A percentile compares a stretch with the other conserved stretches of the same genome.
phyloP scores from a whole-genome alignment of 176 grass and related monocot genomes.

The Chloris gayana region DNA sequence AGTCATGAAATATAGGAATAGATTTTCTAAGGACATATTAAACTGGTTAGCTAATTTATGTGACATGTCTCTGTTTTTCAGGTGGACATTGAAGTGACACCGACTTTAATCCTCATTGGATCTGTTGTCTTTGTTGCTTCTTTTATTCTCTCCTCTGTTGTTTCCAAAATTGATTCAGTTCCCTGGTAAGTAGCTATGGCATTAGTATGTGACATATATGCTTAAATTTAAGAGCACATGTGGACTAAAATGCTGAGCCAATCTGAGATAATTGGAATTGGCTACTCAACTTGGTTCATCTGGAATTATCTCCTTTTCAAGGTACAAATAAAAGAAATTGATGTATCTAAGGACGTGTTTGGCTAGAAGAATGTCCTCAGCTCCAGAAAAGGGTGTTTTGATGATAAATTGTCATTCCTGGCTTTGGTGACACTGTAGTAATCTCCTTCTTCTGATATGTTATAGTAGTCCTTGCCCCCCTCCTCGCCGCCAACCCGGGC shows the following conservation, averaged over 20 bases:
- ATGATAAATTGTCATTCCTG: no score
- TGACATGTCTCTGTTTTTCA: constrained; percentile 36
- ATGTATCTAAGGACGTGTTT: no score
- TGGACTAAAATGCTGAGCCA: constrained; percentile 4
- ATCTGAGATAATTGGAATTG: constrained; percentile 58
- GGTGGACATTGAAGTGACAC: constrained; percentile 75
- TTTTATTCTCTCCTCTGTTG: constrained; percentile 59
- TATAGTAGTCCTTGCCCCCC: no score
- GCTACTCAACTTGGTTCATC: constrained; percentile 67
- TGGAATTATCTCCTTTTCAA: constrained; percentile 62
- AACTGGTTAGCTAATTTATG: neutral
- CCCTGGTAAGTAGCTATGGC: constrained; percentile 65
- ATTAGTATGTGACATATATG: neutral
- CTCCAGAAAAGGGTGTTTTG: no score
- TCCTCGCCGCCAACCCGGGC: no score
- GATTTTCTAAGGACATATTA: no score
- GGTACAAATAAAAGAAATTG: constrained; percentile 22
- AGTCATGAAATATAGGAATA: no score
- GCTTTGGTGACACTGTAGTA: no score
- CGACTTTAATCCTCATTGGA: constrained; percentile 56
- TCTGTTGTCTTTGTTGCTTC: constrained; percentile 52
- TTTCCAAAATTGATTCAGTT: constrained; percentile 73
- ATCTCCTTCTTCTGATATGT: no score
- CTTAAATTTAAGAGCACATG: constrained; percentile 1
- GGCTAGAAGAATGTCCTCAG: no score